Evolutionary conservation across 2,329 filamentous ascomycete genomes (phyloP), one percentile per base, ranked within the genome.

Genomic region (Thermomyces lanuginosus): DNA sequence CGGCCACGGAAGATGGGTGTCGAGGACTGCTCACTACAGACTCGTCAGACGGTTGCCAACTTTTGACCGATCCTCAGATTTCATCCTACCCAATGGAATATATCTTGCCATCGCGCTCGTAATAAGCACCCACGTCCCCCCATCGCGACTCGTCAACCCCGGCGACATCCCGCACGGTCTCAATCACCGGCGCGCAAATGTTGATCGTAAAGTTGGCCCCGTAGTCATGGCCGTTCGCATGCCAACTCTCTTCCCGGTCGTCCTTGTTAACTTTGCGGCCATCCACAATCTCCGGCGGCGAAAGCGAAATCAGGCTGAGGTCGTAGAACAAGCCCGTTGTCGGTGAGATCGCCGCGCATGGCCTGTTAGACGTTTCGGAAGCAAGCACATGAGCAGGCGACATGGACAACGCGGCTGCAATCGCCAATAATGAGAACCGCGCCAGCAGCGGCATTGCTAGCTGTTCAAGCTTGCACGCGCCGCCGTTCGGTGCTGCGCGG

Each of bases 311-410:
- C 5, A 63, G 55, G 37, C 61, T 71, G 15, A 76, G 56, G 42
- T 76, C 70, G 51, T 72, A 75, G 55, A 70, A 75, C 29, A 65
- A 56, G 30, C 69, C 68, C 8, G 61, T 65, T n/a, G 58, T 62
- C 3, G 69, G 64, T 13, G 69, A 73, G 35, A 64, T 61, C 30
- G 69, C 64, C n/a, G 70, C 71, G 45, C 71, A 76, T 35, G 69
- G 64, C 29, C 62, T 59, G n/a, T 53, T 41, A 34, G 62, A 45
- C 21, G 50, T 49, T 8, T 24, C 24, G 4, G 27, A 18, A 2
- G 12, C n/a, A n/a, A 27, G 19, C 7, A 17, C 16, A 26, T 8
- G 17, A 15, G 24, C 11, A 24, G 8, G 31, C 27, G 16, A 24
- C 31, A 4, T 24, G 19, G 21, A 26, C 21, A 3, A 17, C 15